A percentile compares a stretch with the other conserved stretches of the same genome.
Evolutionary conservation across 208 protist species (phyloP).

Genomic region (Angomonas ambiguus): DNA sequence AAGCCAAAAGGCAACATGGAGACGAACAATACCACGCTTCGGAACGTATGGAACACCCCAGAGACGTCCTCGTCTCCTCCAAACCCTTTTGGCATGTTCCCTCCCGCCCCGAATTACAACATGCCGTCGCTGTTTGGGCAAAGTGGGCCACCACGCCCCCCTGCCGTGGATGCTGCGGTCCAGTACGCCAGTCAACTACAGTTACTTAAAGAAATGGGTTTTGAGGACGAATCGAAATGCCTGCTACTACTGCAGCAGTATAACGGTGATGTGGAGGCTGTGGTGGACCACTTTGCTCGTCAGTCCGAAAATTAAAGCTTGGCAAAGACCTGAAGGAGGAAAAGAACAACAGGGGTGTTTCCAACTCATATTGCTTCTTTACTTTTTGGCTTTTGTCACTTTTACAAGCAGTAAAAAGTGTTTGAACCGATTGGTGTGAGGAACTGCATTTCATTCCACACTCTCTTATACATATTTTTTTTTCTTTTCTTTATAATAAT

Average conservation of each 20-base stretch:
- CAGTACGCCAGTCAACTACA: constrained; percentile 23
- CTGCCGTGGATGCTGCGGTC: not conserved
- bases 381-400: too few species aligned
- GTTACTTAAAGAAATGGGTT: constrained; percentile 70
- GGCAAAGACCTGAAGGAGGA: too few species aligned
- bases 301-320: not conserved
- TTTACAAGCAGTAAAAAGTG: not conserved
- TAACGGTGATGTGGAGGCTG: constrained; percentile 64
- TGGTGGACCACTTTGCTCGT: constrained; percentile 67
- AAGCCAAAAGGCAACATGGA: constrained; percentile 44
- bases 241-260: constrained; percentile 38
- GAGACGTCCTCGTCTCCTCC: not conserved
- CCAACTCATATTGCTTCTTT: too few species aligned
- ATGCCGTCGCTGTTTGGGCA: not conserved
- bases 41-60: constrained; percentile 41
- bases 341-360: too few species aligned
- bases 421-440: too few species aligned
- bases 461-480: constrained; percentile 1
- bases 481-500: constrained; percentile 8
- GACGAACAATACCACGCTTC: constrained; percentile 55
- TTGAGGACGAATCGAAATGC: constrained; percentile 65
- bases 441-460: too few species aligned
- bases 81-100: not conserved
- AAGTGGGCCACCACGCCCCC: not conserved
- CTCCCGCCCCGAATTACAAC: too few species aligned